phyloP scores from a whole-genome alignment of 805 yeast genomes.

The Teunomyces tritomae region DNA sequence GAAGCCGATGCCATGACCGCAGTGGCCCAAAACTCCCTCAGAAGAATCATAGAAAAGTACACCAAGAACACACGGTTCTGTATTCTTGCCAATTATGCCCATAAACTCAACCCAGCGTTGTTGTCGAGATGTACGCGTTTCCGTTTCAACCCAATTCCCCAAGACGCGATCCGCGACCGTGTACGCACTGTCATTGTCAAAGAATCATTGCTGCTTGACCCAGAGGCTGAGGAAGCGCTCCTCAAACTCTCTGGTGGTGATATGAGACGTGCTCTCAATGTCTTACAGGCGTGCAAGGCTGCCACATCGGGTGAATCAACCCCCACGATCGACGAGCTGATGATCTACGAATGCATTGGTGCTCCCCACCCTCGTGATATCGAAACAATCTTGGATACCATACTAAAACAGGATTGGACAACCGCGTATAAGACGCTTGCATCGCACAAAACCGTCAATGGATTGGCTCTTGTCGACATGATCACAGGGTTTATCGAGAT shows the following conservation, averaged over 20 bases:
- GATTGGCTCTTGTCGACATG: slow-evolving; percentile 86
- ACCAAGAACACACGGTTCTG: slow-evolving; percentile 95
- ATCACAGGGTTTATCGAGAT: slow-evolving; percentile 73
- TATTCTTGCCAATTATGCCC: slow-evolving; percentile 92
- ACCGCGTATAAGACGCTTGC: slow-evolving; percentile 66
- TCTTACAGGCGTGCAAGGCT: slow-evolving; percentile 89
- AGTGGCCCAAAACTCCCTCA: slow-evolving; percentile 78
- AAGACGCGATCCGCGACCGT: slow-evolving; percentile 65
- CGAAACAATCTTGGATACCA: slow-evolving; percentile 68
- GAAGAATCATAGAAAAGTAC: slow-evolving; percentile 86
- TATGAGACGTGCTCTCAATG: slow-evolving; percentile 93
- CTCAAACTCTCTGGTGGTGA: slow-evolving; percentile 84
- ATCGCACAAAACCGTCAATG: slow-evolving; percentile 67
- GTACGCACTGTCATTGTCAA: slow-evolving; percentile 63
- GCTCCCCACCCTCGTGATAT: slow-evolving; percentile 90
- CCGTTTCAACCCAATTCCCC: slow-evolving; percentile 79
- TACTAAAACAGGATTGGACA: slow-evolving; percentile 86
- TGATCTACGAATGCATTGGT: slow-evolving; percentile 93
- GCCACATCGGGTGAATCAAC: slow-evolving; percentile 48
- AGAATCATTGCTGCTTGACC: slow-evolving; percentile 60
- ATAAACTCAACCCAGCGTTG: slow-evolving; percentile 92
- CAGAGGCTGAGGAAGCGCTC: slow-evolving; percentile 63
- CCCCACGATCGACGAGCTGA: slow-evolving; percentile 58
- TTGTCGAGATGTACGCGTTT: slow-evolving; percentile 93
- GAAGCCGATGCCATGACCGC: slow-evolving; percentile 96